Evolutionary conservation across 768 basidiomycete species (phyloP), one percentile per base, ranked within the genome.

Genomic region (Naganishia onofrii): DNA sequence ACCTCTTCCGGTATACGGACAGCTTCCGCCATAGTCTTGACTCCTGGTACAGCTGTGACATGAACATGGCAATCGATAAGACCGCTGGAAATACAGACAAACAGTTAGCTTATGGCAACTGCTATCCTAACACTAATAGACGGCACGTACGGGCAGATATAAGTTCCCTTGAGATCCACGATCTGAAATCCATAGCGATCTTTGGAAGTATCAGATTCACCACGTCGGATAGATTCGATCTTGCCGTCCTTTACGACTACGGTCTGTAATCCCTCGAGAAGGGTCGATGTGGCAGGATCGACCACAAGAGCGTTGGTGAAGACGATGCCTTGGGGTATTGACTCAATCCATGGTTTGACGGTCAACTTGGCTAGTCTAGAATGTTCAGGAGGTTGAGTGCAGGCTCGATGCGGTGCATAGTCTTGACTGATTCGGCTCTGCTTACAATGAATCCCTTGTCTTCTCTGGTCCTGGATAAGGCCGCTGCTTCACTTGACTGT

Each of bases 21-120:
- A 17, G 83, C 73, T 19, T 84, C 83, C 12, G 75, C 71, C 77
- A 84, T 82, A 19, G 80, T 82, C 70, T 74, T 74, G 6, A 81
- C 80, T 51, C 84, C 84, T 0, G 83, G 83, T 0, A 81, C 79
- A 5, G 83, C 83, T 0, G 81, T 81, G 64, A 83, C 80, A 69
- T 84, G 84, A 0, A 84, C 83, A 76, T 84, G 84, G 53, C 81
- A 80, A 74, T 84, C 84, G 58, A 84, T 82, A n/a, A 84, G 75
- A 1, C 84, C 84, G 9, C 71, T 72, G 57, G 15, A 26, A 51
- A n/a, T 10, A 32, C 34, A 36, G 34, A 36, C n/a, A 34, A 21
- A n/a, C 7, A 57, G n/a, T 32, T n/a, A 26, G 12, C 13, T 26
- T 12, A 12, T n/a, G 57, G n/a, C n/a, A n/a, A n/a, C 15, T 2